phyloP scores from a whole-genome alignment of 2,329 filamentous ascomycete genomes.

The Beauveria australis region DNA sequence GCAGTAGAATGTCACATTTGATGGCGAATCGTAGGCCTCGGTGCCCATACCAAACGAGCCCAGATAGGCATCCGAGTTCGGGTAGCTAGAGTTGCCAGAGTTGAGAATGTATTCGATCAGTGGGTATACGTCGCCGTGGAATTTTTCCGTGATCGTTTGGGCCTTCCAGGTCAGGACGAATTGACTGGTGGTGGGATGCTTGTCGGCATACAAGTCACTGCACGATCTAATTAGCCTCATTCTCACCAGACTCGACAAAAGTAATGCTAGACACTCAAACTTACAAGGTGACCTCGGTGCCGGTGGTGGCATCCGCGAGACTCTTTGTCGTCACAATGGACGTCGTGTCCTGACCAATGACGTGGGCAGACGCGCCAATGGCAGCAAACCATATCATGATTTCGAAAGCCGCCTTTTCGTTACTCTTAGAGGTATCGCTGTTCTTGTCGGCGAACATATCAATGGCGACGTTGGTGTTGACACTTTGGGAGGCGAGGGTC shows the following conservation, averaged over 20 bases:
- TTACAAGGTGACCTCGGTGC: conserved; percentile 26
- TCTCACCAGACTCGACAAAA: not conserved
- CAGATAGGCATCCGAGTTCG: conserved; percentile 35
- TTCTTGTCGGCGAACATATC: conserved; percentile 50
- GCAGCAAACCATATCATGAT: conserved; percentile 50
- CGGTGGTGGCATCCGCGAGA: conserved; percentile 30
- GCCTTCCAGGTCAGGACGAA: conserved; percentile 44
- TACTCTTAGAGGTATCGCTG: conserved; percentile 30
- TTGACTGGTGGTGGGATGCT: conserved; percentile 29
- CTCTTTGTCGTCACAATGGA: conserved; percentile 22
- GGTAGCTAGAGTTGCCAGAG: conserved; percentile 26
- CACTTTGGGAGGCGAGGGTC: conserved; percentile 23
- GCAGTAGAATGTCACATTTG: conserved; percentile 42
- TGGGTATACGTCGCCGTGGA: conserved; percentile 38
- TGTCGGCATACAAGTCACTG: conserved; percentile 33
- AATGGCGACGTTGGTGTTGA: conserved; percentile 49
- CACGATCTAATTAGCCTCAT: conserved; percentile 4
- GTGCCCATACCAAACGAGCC: conserved; percentile 45
- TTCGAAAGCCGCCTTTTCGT: conserved; percentile 37
- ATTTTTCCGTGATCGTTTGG: conserved; percentile 25
- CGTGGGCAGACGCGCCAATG: conserved; percentile 37
- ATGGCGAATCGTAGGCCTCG: conserved; percentile 36
- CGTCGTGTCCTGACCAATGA: conserved; percentile 31
- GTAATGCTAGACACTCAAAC: conserved; percentile 11
- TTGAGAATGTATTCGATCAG: conserved; percentile 34